Percentiles rank a stretch among this genome's conserved stretches.
phyloP scores from a whole-genome alignment of 169 alveolate species.

The Plasmodium yoelii region DNA sequence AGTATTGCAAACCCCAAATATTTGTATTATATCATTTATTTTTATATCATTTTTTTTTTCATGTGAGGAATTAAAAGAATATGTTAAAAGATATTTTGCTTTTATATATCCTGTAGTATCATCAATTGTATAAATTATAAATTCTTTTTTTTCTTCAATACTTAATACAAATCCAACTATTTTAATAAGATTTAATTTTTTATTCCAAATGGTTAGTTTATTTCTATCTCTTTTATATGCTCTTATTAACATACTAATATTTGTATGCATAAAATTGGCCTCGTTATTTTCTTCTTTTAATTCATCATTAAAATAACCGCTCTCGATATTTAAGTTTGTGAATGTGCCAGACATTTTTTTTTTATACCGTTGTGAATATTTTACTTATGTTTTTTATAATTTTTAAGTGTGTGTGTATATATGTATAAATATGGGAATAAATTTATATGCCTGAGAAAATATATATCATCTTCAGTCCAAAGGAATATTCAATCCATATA shows the following conservation, averaged over 20 bases:
- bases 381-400: neutral
- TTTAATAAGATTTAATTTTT: conserved; percentile 74
- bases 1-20: conserved; percentile 69
- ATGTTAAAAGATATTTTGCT: conserved; percentile 71
- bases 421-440: too few relatives aligned
- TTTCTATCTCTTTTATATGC: conserved; percentile 70
- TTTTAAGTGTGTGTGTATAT: neutral
- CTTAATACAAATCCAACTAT: conserved; percentile 66
- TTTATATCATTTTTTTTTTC: conserved; percentile 52
- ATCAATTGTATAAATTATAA: conserved; percentile 69
- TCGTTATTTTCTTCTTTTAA: conserved; percentile 68
- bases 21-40: conserved; percentile 51
- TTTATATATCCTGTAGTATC: conserved; percentile 74
- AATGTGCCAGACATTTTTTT: conserved; percentile 27
- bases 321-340: conserved; percentile 55
- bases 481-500: neutral
- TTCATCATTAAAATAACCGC: conserved; percentile 76
- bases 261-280: conserved; percentile 65
- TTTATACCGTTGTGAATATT: neutral
- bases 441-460: neutral
- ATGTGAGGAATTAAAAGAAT: conserved; percentile 21
- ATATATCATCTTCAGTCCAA: neutral
- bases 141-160: conserved; percentile 74
- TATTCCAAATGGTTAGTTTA: conserved; percentile 44
- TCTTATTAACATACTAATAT: conserved; percentile 61